A percentile compares a stretch with the other conserved stretches of the same genome.
Evolutionary conservation across 2,329 filamentous ascomycete species (phyloP).

Genomic region (Lachnellula arida): DNA sequence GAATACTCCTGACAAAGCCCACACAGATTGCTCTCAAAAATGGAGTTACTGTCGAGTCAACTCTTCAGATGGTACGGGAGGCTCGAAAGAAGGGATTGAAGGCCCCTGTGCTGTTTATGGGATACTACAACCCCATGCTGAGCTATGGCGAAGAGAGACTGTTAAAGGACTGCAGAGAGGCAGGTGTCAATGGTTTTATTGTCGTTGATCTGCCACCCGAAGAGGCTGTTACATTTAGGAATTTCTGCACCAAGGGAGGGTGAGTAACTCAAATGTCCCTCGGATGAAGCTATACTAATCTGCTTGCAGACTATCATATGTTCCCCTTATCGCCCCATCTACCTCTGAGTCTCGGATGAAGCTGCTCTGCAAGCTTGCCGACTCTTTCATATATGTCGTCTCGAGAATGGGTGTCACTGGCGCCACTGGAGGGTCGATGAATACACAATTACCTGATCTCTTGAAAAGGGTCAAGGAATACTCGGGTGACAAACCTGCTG

Average conservation of each 20-base stretch:
- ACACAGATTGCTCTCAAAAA: constrained; percentile 69
- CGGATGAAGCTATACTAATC: constrained; percentile 6
- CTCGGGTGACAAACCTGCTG: constrained; percentile 84
- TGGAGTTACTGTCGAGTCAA: constrained; percentile 76
- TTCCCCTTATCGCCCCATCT: constrained; percentile 91
- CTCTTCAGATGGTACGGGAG: constrained; percentile 77
- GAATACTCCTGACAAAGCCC: constrained; percentile 12
- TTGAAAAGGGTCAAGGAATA: constrained; percentile 84
- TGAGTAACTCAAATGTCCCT: constrained; percentile 36
- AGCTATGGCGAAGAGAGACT: constrained; percentile 91
- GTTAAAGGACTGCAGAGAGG: constrained; percentile 75
- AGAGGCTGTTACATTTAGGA: constrained; percentile 88
- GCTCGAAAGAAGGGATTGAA: constrained; percentile 73
- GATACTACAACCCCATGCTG: constrained; percentile 95
- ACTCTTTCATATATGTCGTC: constrained; percentile 98
- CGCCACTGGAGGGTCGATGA: constrained; percentile 72
- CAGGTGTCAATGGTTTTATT: constrained; percentile 93
- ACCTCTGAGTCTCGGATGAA: constrained; percentile 94
- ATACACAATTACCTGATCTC: constrained; percentile 74
- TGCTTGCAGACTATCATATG: constrained; percentile 70
- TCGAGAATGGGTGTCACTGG: constrained; percentile 96
- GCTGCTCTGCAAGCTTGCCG: constrained; percentile 90
- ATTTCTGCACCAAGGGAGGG: constrained; percentile 73
- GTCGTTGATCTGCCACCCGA: constrained; percentile 93
- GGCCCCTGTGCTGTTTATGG: constrained; percentile 89